Base-by-base conservation (phyloP, 2,329 filamentous ascomycete species). In the Alternaria incomplexa region DNA sequence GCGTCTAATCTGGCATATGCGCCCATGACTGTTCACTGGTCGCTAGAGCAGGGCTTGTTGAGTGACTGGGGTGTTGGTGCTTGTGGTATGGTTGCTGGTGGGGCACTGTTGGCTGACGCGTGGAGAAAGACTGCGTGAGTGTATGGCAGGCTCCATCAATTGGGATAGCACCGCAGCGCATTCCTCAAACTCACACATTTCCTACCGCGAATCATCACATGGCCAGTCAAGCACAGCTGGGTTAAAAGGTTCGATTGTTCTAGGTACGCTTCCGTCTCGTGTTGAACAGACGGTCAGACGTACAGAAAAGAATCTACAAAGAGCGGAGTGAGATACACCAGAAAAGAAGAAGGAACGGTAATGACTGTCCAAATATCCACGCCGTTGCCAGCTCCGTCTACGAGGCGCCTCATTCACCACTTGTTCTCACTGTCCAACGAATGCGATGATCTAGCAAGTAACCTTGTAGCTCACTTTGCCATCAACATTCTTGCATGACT, bases 21-120 rank as follows among this genome's bases (percentile, higher is more conserved):
- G 59, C 93, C 94, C 30, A 83, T 97, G 77, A 95, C 92, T 64
- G 75, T 95, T 59, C 93, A 97, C 82, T 97, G 92, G 90, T 91
- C 92, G 73, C 79, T 90, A 44, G 88, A 91, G 28, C 65, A 67
- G 36, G 73, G 72, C 63, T 76, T 89, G 10, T 79, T 92, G 58
- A 85, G 85, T 36, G 87, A 90, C 63, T 82, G 84, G 63, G 81
- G 85, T 74, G 82, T 90, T 25, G 89, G 88, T 1, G 72, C 87
- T 23, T 81, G 88, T 56, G 90, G 90, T 7, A 84, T 80, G 59
- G 77, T 90, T 20, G 79, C 81, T 25, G 81, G 80, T 6, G 72
- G 81, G 11, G 80, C 83, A 48, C 71, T 76, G 60, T 71, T 87
- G 52, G 74, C 79, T 48, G 82, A 85, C 63, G 77, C 78, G 6